Evolutionary conservation across 192 early-diverging fungal species (phyloP), one percentile per base, ranked within the genome.

Genomic region (Oehlia diaphana): DNA sequence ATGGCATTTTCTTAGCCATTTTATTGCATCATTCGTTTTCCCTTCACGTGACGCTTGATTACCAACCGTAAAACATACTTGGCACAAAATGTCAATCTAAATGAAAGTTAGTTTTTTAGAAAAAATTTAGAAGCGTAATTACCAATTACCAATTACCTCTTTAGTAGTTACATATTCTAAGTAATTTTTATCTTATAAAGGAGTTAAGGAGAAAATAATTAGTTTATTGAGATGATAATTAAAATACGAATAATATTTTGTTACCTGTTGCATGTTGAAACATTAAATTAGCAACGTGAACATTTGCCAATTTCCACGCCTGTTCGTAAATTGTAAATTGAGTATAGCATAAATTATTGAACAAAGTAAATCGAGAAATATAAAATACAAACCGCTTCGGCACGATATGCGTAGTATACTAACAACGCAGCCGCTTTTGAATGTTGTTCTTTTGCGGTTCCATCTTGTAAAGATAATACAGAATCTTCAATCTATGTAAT

Each of bases 221-320:
- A 14, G 0, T 44, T 63, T 63, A 63, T 63, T 62, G 8, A 47
- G 44, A 31, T 8, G 35, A 33, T 39, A 64, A 13, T 63, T 64
- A 37, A 76, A 12, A 47, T 12, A 10, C 10, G 10, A 47, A 47
- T 2, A 37, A 9, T 39, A 63, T 63, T 63, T 14, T 26, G 9
- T 67, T 77, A 77, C 76, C 76, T 14, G 67, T 78, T 21, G 77
- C 77, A 53, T 78, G 65, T 37, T 78, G 77, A 21, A 78, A 53
- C 77, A 78, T 78, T 49, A 78, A 58, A 35, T 78, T 78, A 14
- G 77, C 77, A 35, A 78, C 50, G 53, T 78, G 77, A 69, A 23
- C 58, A 70, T 78, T 78, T 16, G 66, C 23, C 31, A 78, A 70
- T 70, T 78, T 78, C 77, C 77, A 78, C 6, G 77, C 77, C 77